These are phyloP conservation scores for Pythium dissimile DNA, from an alignment of 352 stramenopile species.

Conservation along the genomic window DNA sequence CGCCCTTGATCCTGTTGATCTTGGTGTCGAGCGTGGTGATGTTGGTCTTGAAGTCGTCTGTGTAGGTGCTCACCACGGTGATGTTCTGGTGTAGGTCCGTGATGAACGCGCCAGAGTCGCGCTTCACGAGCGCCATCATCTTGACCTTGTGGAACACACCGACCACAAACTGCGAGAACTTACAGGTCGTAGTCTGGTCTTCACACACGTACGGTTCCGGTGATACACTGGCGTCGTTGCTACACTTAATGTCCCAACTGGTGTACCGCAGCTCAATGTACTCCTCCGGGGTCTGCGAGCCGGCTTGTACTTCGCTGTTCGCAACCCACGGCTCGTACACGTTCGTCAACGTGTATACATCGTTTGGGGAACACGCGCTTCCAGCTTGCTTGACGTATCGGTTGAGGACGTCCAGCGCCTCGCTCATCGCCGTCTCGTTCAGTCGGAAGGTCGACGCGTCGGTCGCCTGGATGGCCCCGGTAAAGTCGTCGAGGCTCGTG, in stretches of 20 bases:
- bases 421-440: conserved; percentile 9
- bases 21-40: conserved; percentile 30
- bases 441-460: conserved; percentile 27
- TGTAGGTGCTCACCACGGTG: conserved; percentile 25
- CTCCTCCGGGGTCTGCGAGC: not conserved
- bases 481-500: conserved; percentile 33
- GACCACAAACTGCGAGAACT: conserved; percentile 12
- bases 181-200: not conserved
- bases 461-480: conserved; percentile 18
- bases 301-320: not conserved
- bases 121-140: conserved; percentile 18
- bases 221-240: not conserved
- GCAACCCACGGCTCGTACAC: conserved; percentile 36
- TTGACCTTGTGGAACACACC: conserved; percentile 16
- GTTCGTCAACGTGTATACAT: conserved; percentile 29
- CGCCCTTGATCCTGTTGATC: conserved; percentile 39
- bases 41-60: conserved; percentile 40
- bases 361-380: not conserved
- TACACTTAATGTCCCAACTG: not conserved
- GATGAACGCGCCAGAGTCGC: conserved; percentile 29
- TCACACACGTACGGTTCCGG: not conserved
- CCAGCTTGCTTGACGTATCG: conserved; percentile 19
- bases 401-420: conserved; percentile 23
- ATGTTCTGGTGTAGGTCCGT: conserved; percentile 29
- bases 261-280: conserved; percentile 26